Evolutionary conservation across 192 early-diverging fungal genomes (phyloP), one percentile per base, ranked within the genome.

Genomic region (Coemansia sp.): DNA sequence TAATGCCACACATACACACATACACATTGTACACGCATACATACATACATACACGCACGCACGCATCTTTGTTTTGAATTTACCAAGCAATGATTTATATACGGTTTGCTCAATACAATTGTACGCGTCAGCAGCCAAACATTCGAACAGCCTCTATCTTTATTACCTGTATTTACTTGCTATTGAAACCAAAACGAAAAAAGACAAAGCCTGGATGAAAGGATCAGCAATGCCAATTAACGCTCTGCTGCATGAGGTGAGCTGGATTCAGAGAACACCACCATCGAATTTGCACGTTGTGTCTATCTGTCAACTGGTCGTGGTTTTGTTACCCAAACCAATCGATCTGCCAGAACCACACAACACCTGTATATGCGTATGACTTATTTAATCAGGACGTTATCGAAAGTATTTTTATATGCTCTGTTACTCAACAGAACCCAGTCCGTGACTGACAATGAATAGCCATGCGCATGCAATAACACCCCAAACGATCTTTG

Each of bases 211-310:
- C 32, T 32, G 4, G 32, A 4, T 32, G 4, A 57, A 57, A 2
- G 4, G 49, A 57, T 39, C 56, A 9, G 11, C 57, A 59, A 42
- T 41, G 57, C 39, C 22, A 59, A 59, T 59, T 59, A 59, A 41
- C 57, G 38, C 16, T 22, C 22, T 54, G 25, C 25, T 54, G 51
- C 22, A 54, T 25, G 25, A 4, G 12, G 20, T 25, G 20, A 22
- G 13, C 5, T 53, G 50, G 50, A 53, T 53, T 22, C 50, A 13
- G 50, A 22, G 20, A 19, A 53, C 22, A 32, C 32, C 0, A 32
- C 32, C 32, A 11, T 49, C 10, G n/a, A 5, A 10, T 16, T 6
- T 6, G 13, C 19, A 22, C 50, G 5, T 22, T 53, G 17, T 54
- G 51, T 25, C 51, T 25, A 9, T 54, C 51, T 25, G 12, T 22